phyloP scores from a whole-genome alignment of 2,329 filamentous ascomycete genomes.

The Fonsecaea multimorphosa region DNA sequence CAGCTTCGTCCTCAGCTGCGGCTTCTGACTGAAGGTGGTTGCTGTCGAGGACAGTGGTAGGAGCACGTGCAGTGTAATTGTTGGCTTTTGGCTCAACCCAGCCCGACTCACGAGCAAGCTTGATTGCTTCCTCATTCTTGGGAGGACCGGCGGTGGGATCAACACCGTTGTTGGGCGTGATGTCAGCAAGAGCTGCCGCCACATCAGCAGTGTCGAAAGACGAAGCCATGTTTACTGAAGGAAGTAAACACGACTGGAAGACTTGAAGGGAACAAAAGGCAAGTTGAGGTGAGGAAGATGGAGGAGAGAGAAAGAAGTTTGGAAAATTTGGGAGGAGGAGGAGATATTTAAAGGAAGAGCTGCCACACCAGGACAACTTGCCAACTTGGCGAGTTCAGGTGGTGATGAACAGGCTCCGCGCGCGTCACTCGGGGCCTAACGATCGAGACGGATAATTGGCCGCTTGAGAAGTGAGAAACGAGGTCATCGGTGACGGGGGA shows the following conservation, averaged over 20 bases:
- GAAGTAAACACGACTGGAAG: conserved; percentile 4
- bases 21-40: conserved; percentile 12
- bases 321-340: conserved; percentile 6
- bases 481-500: background rate
- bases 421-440: background rate
- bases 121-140: conserved; percentile 21
- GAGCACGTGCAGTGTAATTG: conserved; percentile 29
- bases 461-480: background rate
- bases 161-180: conserved; percentile 18
- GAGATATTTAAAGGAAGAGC: conserved; percentile 12
- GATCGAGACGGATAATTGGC: conserved; percentile 2
- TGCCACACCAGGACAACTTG: background rate
- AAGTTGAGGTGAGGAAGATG: conserved; percentile 4
- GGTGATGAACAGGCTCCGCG: background rate
- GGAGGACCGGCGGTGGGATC: conserved; percentile 6
- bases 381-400: background rate
- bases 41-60: conserved; percentile 10
- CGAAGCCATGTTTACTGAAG: conserved; percentile 9
- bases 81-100: conserved; percentile 32
- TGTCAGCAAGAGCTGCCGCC: conserved; percentile 19
- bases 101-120: conserved; percentile 26
- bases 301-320: conserved; percentile 10
- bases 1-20: conserved; percentile 9
- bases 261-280: conserved; percentile 1
- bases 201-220: conserved; percentile 26